These are phyloP conservation scores for Blastocystis sp. DNA, from an alignment of 352 stramenopile species.

Conservation along the genomic window DNA sequence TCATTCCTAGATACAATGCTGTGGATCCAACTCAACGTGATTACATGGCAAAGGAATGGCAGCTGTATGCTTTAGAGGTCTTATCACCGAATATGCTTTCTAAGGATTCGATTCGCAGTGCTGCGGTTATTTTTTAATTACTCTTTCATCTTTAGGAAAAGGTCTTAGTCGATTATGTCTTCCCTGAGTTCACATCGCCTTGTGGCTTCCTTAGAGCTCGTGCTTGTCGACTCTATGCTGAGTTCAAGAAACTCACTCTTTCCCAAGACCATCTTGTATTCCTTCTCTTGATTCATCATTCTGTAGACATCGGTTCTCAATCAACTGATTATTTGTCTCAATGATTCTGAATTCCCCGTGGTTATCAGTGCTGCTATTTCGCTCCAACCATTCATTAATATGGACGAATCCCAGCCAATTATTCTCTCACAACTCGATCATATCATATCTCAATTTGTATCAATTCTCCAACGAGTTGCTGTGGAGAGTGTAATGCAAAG, in stretches of 20 bases:
- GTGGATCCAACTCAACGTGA: conserved; percentile 15
- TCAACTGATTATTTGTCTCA: conserved; percentile 4
- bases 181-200: conserved; percentile 32
- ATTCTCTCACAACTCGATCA: background rate
- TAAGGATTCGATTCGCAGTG: conserved; percentile 7
- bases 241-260: conserved; percentile 27
- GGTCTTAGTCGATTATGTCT: conserved; percentile 48
- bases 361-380: conserved; percentile 38
- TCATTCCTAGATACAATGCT: conserved; percentile 8
- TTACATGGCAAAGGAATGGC: conserved; percentile 56
- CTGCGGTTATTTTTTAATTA: background rate
- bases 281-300: background rate
- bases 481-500: conserved; percentile 45
- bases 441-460: conserved; percentile 8
- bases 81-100: conserved; percentile 29
- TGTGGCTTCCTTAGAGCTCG: conserved; percentile 36
- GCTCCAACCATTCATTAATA: conserved; percentile 10
- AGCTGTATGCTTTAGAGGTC: conserved; percentile 46
- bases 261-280: background rate
- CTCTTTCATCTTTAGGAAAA: background rate
- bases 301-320: background rate
- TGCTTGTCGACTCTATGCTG: conserved; percentile 45
- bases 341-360: conserved; percentile 51
- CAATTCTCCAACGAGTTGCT: conserved; percentile 30
- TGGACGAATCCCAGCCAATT: background rate